Percentiles rank a stretch among this genome's conserved stretches.
These are phyloP conservation scores for Globisporangium okanoganense DNA, from an alignment of 352 stramenopile genomes.

Conservation along the genomic window DNA sequence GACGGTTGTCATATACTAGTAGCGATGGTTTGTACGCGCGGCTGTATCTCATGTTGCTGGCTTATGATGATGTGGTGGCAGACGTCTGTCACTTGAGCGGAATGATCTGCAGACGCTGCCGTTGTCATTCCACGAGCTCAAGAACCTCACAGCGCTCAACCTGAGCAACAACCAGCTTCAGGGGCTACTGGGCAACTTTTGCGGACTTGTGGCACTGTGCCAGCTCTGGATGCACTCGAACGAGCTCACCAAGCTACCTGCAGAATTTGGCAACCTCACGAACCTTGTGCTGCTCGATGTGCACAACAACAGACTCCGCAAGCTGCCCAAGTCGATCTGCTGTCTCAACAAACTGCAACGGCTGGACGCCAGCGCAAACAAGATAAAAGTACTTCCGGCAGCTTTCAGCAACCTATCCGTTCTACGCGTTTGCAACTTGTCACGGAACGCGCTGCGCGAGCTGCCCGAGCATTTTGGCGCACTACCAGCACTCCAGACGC, in stretches of 20 bases:
- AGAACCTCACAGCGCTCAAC: conserved; percentile 30
- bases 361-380: conserved; percentile 41
- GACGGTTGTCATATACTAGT: neutral
- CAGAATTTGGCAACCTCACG: conserved; percentile 30
- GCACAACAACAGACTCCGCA: conserved; percentile 31
- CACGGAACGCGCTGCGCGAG: conserved; percentile 31
- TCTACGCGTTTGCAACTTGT: conserved; percentile 37
- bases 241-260: conserved; percentile 8
- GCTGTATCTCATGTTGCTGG: neutral
- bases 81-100: conserved; percentile 39
- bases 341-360: conserved; percentile 31
- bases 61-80: conserved; percentile 10
- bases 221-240: conserved; percentile 32
- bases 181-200: conserved; percentile 50
- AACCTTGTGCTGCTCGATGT: conserved; percentile 38
- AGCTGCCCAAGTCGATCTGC: conserved; percentile 45
- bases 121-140: conserved; percentile 48
- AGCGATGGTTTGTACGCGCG: neutral
- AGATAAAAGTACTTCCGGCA: conserved; percentile 32
- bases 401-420: conserved; percentile 45
- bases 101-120: conserved; percentile 55
- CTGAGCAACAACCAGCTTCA: conserved; percentile 42
- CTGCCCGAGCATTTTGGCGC: conserved; percentile 38
- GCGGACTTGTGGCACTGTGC: conserved; percentile 32
- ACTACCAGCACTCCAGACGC: conserved; percentile 20